Evolutionary conservation across 1,139 yeast species (phyloP), one percentile per base, ranked within the genome.

Genomic region (Geotrichum bryndzae): DNA sequence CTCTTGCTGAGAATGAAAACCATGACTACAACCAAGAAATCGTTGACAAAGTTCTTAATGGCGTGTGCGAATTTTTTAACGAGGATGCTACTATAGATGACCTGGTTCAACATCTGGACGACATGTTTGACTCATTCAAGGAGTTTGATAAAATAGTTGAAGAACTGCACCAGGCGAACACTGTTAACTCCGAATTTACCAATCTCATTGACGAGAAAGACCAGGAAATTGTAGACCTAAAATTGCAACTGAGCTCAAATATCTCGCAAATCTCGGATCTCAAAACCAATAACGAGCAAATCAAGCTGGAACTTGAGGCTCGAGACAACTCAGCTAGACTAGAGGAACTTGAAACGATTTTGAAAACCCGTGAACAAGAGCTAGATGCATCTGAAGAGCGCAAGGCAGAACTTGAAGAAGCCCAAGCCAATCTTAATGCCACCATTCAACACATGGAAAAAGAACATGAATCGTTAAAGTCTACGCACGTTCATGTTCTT

Each of bases 121-220:
- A 31, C 1, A 22, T 50, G n/a, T 33, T 54, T 53, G 53, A 48
- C 8, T 51, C 59, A 3, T n/a, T 60, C 22, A 51, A 46, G n/a
- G 58, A 53, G 10, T 60, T 60, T 29, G 60, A 56, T 18, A 13
- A 53, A 3, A 48, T 60, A 2, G 54, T 38, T 22, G 57, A 45
- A 23, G 58, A 60, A 38, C 51, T 60, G 7, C 31, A 56, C 10
- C 27, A 52, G 38, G 60, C 62, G 7, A 52, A 56, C 29, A 46
- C 41, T 8, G 10, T 45, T 11, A 56, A 60, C 31, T 27, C 54
- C n/a, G 60, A 56, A 27, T 11, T 53, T 15, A 27, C 59, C 2
- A 48, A 41, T 10, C 25, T 56, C 5, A 15, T 56, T n/a, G 60
- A 60, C 18, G 60, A 60, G 50, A 60, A 54, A 38, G 62, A 60